Conservation (phyloP, 495 filamentous ascomycete species). For the Xylaria nigripes region DNA sequence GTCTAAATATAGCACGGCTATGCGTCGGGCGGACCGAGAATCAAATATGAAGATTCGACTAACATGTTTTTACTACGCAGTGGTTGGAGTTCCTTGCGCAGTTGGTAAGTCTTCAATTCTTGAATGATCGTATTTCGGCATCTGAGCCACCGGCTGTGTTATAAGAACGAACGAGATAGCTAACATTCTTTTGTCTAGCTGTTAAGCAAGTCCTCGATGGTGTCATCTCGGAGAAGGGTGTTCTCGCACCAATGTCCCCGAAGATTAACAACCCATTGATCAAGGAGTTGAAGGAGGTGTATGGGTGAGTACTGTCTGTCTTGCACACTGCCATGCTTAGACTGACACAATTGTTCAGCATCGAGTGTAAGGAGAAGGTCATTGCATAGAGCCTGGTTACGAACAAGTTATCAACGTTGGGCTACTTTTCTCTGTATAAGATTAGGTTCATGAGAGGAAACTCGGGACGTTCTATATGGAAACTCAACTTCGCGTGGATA, state of each 20-base stretch:
- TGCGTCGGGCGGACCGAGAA: not conserved
- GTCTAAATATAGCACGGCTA: not conserved
- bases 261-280: conserved; percentile 65
- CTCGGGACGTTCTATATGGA: not conserved
- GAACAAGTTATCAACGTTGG: not conserved
- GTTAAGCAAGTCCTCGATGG: conserved; percentile 80
- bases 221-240: conserved; percentile 64
- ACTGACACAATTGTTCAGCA: conserved; percentile 10
- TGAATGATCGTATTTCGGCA: not conserved
- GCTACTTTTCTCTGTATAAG: too few species aligned
- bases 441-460: too few species aligned
- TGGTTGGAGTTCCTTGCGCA: conserved; percentile 17
- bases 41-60: not conserved
- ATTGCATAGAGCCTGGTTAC: conserved; percentile 9
- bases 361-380: conserved; percentile 42
- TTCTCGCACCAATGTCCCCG: conserved; percentile 72
- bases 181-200: conserved; percentile 29
- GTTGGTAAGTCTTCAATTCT: conserved; percentile 12
- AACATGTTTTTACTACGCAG: conserved; percentile 28
- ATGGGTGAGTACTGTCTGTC: conserved; percentile 36
- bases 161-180: conserved; percentile 30
- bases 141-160: not conserved
- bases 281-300: conserved; percentile 60
- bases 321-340: too few species aligned
- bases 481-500: not conserved